Evolutionary conservation across 1,139 yeast genomes (phyloP).

Genomic region (Pichia sp.): DNA sequence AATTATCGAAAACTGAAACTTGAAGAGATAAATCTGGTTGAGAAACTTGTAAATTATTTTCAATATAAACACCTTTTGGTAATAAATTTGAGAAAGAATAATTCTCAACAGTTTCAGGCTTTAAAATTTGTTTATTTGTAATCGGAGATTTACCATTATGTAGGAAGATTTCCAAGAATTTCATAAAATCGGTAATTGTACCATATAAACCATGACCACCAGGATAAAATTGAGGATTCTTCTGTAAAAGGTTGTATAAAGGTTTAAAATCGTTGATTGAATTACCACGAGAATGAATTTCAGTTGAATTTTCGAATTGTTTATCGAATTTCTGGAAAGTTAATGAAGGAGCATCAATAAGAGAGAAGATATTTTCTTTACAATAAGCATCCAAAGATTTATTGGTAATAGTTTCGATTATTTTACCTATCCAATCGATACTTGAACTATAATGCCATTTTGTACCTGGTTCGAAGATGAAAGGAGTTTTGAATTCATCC

Average conservation of each 20-base stretch:
- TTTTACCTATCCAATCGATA: no score
- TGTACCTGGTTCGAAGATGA: no score
- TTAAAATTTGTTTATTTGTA: constrained; percentile 7
- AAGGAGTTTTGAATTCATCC: no score
- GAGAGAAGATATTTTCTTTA: constrained; percentile 6
- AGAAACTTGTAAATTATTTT: constrained; percentile 8
- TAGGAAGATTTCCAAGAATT: constrained; percentile 11
- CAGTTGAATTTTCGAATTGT: constrained; percentile 1
- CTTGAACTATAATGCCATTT: no score
- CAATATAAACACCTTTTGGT: constrained; percentile 7
- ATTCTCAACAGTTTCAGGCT: constrained; percentile 8
- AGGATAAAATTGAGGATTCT: constrained; percentile 7
- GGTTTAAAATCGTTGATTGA: background rate
- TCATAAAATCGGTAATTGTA: constrained; percentile 7
- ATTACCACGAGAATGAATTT: constrained; percentile 6
- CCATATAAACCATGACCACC: constrained; percentile 14
- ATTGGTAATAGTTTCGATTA: constrained; percentile 5
- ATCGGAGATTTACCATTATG: constrained; percentile 10
- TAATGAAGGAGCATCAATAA: constrained; percentile 6
- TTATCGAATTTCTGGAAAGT: constrained; percentile 2
- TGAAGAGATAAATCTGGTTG: constrained; percentile 7
- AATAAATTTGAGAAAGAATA: constrained; percentile 9
- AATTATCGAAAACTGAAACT: constrained; percentile 3
- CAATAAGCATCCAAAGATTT: constrained; percentile 10
- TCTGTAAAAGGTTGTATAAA: background rate